Conservation (phyloP, 345 rosid species). For the Angophora floribunda region DNA sequence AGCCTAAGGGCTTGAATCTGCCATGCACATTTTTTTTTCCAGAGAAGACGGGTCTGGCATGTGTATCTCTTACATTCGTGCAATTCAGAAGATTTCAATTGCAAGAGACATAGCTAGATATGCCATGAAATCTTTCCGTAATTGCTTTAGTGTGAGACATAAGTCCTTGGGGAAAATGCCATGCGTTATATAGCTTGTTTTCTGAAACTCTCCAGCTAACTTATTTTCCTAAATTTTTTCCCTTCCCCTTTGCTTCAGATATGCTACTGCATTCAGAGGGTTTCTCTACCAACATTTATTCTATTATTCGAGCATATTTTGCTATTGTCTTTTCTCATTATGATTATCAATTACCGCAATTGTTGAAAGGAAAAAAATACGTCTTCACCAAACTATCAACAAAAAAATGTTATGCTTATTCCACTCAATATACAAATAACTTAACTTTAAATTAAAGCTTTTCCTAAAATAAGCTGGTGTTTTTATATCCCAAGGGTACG, state of each 20-base stretch:
- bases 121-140: too few species aligned
- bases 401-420: background rate
- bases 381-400: background rate
- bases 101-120: too few species aligned
- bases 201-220: background rate
- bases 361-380: background rate
- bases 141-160: too few species aligned
- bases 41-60: too few species aligned
- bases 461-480: background rate
- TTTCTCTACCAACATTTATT: background rate
- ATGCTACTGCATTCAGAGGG: background rate
- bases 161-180: too few species aligned
- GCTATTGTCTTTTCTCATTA: background rate
- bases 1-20: too few species aligned
- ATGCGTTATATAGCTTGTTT: background rate
- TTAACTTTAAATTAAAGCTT: too few species aligned
- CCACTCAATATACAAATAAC: background rate
- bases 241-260: background rate
- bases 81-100: too few species aligned
- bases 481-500: too few species aligned
- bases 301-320: background rate
- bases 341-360: background rate
- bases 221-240: too few species aligned
- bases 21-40: too few species aligned
- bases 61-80: too few species aligned